Percentiles rank a stretch among this genome's conserved stretches.
phyloP scores from a whole-genome alignment of 2,329 filamentous ascomycete genomes.

The Chrysosporium queenslandicum region DNA sequence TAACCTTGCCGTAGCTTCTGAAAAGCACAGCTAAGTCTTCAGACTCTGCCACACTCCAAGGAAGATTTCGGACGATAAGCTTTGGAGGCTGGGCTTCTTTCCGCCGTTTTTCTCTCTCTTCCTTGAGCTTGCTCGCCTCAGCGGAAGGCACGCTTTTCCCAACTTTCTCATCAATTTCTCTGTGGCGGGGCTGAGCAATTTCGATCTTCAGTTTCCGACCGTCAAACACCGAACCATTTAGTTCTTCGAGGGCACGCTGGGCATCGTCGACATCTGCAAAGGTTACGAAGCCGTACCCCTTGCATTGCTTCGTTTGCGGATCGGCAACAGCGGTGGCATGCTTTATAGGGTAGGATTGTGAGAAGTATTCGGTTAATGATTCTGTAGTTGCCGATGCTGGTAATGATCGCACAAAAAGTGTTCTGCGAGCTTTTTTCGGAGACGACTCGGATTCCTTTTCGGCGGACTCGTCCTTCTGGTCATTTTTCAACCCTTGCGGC shows the following conservation, averaged over 20 bases:
- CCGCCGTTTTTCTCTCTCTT: conserved; percentile 47
- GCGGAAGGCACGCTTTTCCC: conserved; percentile 32
- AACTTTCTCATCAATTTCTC: conserved; percentile 49
- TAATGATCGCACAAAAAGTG: conserved; percentile 85
- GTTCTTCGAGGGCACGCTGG: conserved; percentile 64
- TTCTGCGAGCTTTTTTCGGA: conserved; percentile 38
- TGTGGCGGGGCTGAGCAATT: conserved; percentile 73
- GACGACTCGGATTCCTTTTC: conserved; percentile 16
- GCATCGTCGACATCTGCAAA: conserved; percentile 92
- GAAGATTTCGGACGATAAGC: conserved; percentile 83
- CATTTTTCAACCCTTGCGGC: conserved; percentile 20
- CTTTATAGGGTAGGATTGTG: conserved; percentile 86
- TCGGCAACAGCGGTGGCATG: conserved; percentile 90
- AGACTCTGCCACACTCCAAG: conserved; percentile 85
- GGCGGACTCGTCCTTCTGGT: conserved; percentile 18
- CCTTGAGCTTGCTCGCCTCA: conserved; percentile 31
- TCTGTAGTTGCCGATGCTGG: conserved; percentile 70
- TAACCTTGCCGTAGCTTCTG: conserved; percentile 81
- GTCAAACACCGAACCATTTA: conserved; percentile 67
- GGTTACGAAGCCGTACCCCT: conserved; percentile 93
- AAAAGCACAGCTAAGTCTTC: conserved; percentile 74
- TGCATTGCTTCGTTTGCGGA: conserved; percentile 71
- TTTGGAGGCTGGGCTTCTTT: conserved; percentile 56
- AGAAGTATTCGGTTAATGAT: conserved; percentile 77
- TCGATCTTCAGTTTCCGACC: conserved; percentile 79